Conservation (phyloP, 768 basidiomycete genomes). For the Mycena venus region DNA sequence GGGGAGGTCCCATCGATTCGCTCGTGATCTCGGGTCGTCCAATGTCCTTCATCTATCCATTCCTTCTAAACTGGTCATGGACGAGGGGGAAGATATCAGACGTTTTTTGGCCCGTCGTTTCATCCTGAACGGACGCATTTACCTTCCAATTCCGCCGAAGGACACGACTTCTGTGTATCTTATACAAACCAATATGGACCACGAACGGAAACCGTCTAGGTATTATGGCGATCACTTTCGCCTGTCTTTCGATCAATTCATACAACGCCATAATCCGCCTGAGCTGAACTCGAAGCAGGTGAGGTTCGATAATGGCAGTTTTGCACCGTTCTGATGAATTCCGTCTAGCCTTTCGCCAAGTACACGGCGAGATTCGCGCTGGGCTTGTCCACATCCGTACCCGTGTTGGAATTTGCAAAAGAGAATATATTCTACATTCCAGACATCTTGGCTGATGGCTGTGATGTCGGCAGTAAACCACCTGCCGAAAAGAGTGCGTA, state of each 20-base stretch:
- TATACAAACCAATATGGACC: constrained; percentile 69
- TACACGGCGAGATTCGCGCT: constrained; percentile 76
- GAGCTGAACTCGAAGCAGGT: constrained; percentile 70
- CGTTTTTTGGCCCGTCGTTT: constrained; percentile 62
- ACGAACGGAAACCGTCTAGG: constrained; percentile 48
- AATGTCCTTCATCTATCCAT: constrained; percentile 68
- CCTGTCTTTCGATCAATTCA: constrained; percentile 59
- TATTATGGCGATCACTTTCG: constrained; percentile 65
- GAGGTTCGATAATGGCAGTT: constrained; percentile 20
- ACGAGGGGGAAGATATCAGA: constrained; percentile 47
- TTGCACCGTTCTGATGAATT: not conserved
- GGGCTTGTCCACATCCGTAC: constrained; percentile 76
- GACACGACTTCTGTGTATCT: constrained; percentile 69
- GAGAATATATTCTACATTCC: constrained; percentile 62
- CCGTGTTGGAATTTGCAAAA: constrained; percentile 64
- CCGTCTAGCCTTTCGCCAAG: constrained; percentile 72
- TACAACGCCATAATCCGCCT: constrained; percentile 77
- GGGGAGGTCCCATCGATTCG: constrained; percentile 73
- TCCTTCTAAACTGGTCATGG: constrained; percentile 45
- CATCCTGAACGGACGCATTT: constrained; percentile 75
- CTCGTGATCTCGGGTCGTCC: constrained; percentile 65
- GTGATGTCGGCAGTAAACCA: constrained; percentile 50
- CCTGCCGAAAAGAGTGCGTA: constrained; percentile 61
- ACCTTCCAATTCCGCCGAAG: constrained; percentile 73
- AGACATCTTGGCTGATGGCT: constrained; percentile 57